These are phyloP conservation scores for Blastobotrys terrestris DNA, from an alignment of 805 yeast species.

Conservation along the genomic window DNA sequence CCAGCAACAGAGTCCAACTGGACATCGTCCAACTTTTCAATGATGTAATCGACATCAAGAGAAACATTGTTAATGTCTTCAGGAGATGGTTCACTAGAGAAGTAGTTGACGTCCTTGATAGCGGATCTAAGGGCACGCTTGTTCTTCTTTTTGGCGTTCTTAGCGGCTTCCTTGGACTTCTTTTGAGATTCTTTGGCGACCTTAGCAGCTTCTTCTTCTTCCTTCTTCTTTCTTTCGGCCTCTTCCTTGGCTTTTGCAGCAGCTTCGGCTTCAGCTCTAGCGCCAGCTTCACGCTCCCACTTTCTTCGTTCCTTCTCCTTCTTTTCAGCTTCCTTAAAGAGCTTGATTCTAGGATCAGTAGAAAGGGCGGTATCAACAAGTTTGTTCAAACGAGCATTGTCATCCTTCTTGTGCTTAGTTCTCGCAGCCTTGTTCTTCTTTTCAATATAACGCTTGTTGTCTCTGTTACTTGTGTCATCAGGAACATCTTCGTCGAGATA, in stretches of 20 bases:
- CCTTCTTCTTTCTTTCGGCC: constrained; percentile 73
- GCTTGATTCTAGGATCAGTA: constrained; percentile 92
- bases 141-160: constrained; percentile 88
- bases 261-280: constrained; percentile 92
- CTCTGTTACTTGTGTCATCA: constrained; percentile 98
- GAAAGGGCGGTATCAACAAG: constrained; percentile 80
- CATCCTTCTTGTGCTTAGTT: constrained; percentile 96
- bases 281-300: constrained; percentile 98
- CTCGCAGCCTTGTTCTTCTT: constrained; percentile 95
- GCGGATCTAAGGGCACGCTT: constrained; percentile 79
- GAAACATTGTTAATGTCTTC: constrained; percentile 45
- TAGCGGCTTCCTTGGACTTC: constrained; percentile 94
- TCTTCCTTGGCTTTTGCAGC: constrained; percentile 82
- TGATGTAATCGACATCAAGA: constrained; percentile 69
- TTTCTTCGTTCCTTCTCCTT: constrained; percentile 89
- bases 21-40: constrained; percentile 75
- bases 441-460: constrained; percentile 97
- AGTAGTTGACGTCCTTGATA: constrained; percentile 78
- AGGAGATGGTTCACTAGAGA: constrained; percentile 56
- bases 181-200: constrained; percentile 71
- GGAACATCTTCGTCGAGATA: constrained; percentile 99
- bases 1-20: constrained; percentile 70
- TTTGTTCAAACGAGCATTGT: constrained; percentile 81
- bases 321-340: constrained; percentile 90
- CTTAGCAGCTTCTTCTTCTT: constrained; percentile 64